phyloP scores from a whole-genome alignment of 805 yeast genomes.

The Huiozyma sinensis region DNA sequence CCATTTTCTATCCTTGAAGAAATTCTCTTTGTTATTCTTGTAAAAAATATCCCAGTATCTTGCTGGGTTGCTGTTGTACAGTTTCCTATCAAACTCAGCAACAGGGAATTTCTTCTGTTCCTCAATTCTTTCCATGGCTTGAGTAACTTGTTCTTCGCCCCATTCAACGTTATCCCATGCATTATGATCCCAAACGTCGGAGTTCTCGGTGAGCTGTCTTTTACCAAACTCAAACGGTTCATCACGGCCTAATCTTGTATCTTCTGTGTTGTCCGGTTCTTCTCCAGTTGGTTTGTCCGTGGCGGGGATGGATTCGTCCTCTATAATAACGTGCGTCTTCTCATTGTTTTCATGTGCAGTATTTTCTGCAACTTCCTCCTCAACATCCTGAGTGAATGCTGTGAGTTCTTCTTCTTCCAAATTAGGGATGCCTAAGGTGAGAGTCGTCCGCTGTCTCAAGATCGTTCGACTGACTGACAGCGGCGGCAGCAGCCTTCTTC shows the following conservation, averaged over 20 bases:
- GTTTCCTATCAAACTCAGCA: slow-evolving; percentile 68
- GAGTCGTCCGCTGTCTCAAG: slow-evolving; percentile 11
- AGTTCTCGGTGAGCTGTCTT: slow-evolving; percentile 56
- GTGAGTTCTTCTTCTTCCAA: slow-evolving; percentile 9
- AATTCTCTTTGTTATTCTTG: slow-evolving; percentile 80
- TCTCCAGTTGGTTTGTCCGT: slow-evolving; percentile 4
- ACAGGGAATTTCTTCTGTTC: slow-evolving; percentile 78
- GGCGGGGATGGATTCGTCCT: not conserved
- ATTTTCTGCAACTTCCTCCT: slow-evolving; percentile 14
- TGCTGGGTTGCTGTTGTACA: slow-evolving; percentile 79
- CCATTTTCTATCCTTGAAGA: slow-evolving; percentile 96
- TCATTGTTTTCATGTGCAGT: slow-evolving; percentile 15
- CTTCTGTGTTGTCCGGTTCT: slow-evolving; percentile 4
- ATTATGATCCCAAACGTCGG: slow-evolving; percentile 83
- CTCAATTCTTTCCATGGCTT: slow-evolving; percentile 64
- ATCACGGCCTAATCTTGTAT: slow-evolving; percentile 66
- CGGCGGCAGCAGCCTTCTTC: not conserved
- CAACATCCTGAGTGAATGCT: slow-evolving; percentile 16
- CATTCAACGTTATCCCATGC: slow-evolving; percentile 96
- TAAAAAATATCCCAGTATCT: slow-evolving; percentile 93
- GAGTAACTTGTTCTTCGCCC: slow-evolving; percentile 78
- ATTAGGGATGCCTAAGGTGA: slow-evolving; percentile 24
- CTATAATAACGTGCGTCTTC: slow-evolving; percentile 1
- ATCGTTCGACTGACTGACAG: slow-evolving; percentile 1
- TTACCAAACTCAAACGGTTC: slow-evolving; percentile 90